Conservation (phyloP, 257 asterid species). For the Salvia rosmarinus region DNA sequence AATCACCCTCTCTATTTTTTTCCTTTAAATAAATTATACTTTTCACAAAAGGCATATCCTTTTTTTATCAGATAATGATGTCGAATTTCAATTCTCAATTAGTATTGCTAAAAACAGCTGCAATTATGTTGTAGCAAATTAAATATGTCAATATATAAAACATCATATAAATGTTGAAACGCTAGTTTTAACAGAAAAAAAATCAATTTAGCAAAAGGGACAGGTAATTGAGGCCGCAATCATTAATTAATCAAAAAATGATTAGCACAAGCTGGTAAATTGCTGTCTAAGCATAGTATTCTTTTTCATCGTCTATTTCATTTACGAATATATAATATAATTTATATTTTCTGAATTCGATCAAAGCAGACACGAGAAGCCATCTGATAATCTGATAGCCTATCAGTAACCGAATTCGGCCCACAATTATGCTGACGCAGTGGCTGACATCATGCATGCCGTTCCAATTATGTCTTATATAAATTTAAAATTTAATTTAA, state of each 20-base stretch:
- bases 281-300: constrained; percentile 40
- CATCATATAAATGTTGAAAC: not conserved
- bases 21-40: not conserved
- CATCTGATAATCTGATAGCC: constrained; percentile 26
- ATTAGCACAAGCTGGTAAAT: constrained; percentile 41
- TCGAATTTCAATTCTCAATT: not conserved
- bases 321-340: not conserved
- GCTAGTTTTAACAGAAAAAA: not conserved
- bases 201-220: not conserved
- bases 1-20: not conserved
- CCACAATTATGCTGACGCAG: constrained; percentile 29
- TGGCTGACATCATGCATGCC: constrained; percentile 12
- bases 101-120: not conserved
- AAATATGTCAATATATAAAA: not conserved
- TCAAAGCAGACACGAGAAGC: constrained; percentile 29
- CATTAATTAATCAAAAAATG: constrained; percentile 31
- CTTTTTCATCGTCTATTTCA: not conserved
- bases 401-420: constrained; percentile 24
- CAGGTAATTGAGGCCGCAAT: not conserved
- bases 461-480: not conserved
- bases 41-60: not conserved
- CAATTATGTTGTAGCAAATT: not conserved
- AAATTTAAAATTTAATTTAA: too few relatives aligned
- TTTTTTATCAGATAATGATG: not conserved
- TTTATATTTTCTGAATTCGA: constrained; percentile 19